These are phyloP conservation scores for Mycena rosella DNA, from an alignment of 768 basidiomycete genomes.

Conservation along the genomic window DNA sequence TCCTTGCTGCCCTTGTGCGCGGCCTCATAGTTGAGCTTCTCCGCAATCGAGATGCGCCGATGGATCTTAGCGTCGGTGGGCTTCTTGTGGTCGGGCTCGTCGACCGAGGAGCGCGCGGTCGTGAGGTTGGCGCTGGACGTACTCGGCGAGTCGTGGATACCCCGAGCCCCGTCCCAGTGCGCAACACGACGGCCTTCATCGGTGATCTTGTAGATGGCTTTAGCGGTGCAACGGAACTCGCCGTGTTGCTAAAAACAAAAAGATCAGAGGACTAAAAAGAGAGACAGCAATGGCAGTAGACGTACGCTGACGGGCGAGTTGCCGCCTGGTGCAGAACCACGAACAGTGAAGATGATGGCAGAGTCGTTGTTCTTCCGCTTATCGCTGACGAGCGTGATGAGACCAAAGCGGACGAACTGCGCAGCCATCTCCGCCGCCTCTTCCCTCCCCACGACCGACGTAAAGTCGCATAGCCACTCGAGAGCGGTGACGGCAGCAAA, in stretches of 20 bases:
- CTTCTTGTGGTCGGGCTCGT: constrained; percentile 52
- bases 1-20: constrained; percentile 77
- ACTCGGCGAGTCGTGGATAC: constrained; percentile 68
- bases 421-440: constrained; percentile 98
- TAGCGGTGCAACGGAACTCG: constrained; percentile 96
- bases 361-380: constrained; percentile 93
- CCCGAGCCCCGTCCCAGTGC: constrained; percentile 77
- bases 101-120: constrained; percentile 76
- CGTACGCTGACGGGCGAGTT: constrained; percentile 82
- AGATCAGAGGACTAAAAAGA: constrained; percentile 21
- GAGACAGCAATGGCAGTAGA: constrained; percentile 31
- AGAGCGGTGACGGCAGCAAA: constrained; percentile 90
- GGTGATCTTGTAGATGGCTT: constrained; percentile 95
- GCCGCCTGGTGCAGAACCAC: constrained; percentile 81
- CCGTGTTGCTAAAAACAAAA: constrained; percentile 79
- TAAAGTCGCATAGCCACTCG: constrained; percentile 98
- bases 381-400: constrained; percentile 90
- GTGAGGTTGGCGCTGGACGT: too few species aligned
- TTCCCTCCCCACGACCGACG: constrained; percentile 94
- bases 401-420: constrained; percentile 95
- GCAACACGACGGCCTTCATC: constrained; percentile 91
- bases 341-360: constrained; percentile 92
- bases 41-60: constrained; percentile 81
- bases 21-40: constrained; percentile 72
- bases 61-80: constrained; percentile 76